phyloP scores from a whole-genome alignment of 139 green algal species.

The Spirogloea muscicola region DNA sequence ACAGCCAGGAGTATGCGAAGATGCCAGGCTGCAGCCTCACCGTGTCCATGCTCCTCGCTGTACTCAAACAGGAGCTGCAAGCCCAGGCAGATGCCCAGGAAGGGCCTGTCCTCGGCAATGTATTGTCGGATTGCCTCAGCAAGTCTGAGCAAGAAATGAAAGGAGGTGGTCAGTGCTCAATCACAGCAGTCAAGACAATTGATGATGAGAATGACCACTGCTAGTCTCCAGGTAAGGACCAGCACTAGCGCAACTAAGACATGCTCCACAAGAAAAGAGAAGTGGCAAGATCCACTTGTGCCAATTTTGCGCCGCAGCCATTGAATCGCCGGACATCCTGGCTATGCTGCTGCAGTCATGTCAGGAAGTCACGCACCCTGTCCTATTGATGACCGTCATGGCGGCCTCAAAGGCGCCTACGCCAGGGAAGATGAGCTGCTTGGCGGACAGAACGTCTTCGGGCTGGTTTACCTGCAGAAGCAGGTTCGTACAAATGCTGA shows the following conservation, averaged over 20 bases:
- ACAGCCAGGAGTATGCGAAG: not conserved
- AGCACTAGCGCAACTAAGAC: no score
- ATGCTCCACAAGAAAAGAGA: no score
- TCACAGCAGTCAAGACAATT: no score
- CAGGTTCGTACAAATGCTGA: no score
- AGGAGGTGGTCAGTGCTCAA: no score
- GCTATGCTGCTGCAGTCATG: no score
- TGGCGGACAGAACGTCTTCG: conserved; percentile 55
- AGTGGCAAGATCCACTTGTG: no score
- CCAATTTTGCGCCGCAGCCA: no score
- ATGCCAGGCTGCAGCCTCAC: not conserved
- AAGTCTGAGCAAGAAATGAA: no score
- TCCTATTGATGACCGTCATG: conserved; percentile 70
- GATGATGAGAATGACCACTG: no score
- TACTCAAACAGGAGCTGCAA: conserved; percentile 97
- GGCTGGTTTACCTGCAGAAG: conserved; percentile 53
- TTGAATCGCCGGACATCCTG: no score
- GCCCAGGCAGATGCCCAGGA: conserved; percentile 96
- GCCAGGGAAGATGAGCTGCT: conserved; percentile 90
- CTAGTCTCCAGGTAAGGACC: no score
- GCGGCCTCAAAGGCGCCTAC: conserved; percentile 89
- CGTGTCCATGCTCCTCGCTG: conserved; percentile 85
- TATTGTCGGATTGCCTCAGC: conserved; percentile 39
- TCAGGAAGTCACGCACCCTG: conserved; percentile 55
- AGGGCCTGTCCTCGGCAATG: conserved; percentile 60